Conservation (phyloP, 352 stramenopile genomes). For the Phytophthora litchii region DNA sequence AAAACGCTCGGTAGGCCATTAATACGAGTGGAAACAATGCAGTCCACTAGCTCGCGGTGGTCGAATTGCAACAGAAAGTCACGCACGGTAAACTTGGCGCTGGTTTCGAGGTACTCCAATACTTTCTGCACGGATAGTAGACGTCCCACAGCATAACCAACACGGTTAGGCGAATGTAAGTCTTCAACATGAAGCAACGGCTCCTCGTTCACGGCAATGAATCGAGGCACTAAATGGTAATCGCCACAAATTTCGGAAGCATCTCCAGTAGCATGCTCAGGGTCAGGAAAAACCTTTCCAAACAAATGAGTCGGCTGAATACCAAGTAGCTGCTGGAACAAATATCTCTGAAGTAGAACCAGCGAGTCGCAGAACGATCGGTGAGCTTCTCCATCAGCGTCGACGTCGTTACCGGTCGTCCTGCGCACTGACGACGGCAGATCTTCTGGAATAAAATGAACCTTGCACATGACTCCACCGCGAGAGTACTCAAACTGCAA, state of each 20-base stretch:
- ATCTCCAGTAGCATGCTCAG: constrained; percentile 56
- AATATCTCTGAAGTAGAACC: constrained; percentile 71
- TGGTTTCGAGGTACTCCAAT: constrained; percentile 69
- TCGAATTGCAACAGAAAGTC: constrained; percentile 61
- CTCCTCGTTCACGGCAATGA: constrained; percentile 72
- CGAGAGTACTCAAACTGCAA: constrained; percentile 85
- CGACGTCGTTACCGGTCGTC: constrained; percentile 25
- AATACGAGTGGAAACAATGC: constrained; percentile 75
- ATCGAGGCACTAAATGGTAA: constrained; percentile 84
- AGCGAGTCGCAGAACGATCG: constrained; percentile 58
- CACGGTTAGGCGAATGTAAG: constrained; percentile 68
- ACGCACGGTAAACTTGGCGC: constrained; percentile 49
- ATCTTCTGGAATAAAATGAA: constrained; percentile 70
- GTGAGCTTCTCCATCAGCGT: constrained; percentile 32
- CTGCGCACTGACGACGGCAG: constrained; percentile 55
- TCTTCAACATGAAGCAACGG: constrained; percentile 69
- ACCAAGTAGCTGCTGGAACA: constrained; percentile 77
- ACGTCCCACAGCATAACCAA: constrained; percentile 78
- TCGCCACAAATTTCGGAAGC: constrained; percentile 66
- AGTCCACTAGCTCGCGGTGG: constrained; percentile 61
- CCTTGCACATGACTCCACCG: constrained; percentile 77
- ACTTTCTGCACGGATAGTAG: constrained; percentile 71
- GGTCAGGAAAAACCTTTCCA: constrained; percentile 62
- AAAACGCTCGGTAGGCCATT: constrained; percentile 66
- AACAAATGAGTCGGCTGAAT: constrained; percentile 81